These are phyloP conservation scores for Fusarium sp. DNA, from an alignment of 2,329 filamentous ascomycete genomes.

Conservation along the genomic window DNA sequence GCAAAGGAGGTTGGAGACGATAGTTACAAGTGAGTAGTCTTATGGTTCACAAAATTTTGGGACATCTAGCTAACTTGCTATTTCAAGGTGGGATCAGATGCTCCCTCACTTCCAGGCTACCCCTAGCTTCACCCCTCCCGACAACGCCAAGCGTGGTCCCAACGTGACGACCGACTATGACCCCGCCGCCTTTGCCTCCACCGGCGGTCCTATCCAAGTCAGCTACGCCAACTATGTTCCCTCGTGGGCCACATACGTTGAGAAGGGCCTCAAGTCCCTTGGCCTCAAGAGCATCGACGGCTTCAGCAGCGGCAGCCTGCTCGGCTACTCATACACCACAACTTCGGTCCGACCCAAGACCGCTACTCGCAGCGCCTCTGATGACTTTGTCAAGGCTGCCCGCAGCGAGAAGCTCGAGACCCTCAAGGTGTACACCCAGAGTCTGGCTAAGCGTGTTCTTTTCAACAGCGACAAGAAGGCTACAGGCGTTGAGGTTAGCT, in stretches of 20 bases:
- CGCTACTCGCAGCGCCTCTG: conserved; percentile 43
- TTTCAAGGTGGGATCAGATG: conserved; percentile 38
- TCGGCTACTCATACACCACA: conserved; percentile 42
- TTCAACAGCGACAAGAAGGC: conserved; percentile 56
- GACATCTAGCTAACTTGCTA: neutral
- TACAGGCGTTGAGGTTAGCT: conserved; percentile 50
- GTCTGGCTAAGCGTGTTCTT: conserved; percentile 58
- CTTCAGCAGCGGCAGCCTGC: conserved; percentile 38
- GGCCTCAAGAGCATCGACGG: conserved; percentile 41
- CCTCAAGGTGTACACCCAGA: conserved; percentile 55
- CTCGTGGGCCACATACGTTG: conserved; percentile 33
- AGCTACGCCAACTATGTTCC: conserved; percentile 44
- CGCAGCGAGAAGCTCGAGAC: conserved; percentile 44
- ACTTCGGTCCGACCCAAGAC: conserved; percentile 34
- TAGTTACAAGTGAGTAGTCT: conserved; percentile 32
- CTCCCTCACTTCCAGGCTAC: conserved; percentile 45
- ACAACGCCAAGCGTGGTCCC: conserved; percentile 23
- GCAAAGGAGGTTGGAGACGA: conserved; percentile 46
- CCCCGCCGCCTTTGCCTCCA: conserved; percentile 38
- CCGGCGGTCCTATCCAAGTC: conserved; percentile 43
- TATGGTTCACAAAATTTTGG: accelerated
- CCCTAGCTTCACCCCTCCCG: conserved; percentile 43
- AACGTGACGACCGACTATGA: conserved; percentile 45
- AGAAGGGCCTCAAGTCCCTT: conserved; percentile 42
- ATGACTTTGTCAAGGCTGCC: conserved; percentile 42